Conservation (phyloP, 257 asterid genomes). For the Dorcoceras hygrometricum region DNA sequence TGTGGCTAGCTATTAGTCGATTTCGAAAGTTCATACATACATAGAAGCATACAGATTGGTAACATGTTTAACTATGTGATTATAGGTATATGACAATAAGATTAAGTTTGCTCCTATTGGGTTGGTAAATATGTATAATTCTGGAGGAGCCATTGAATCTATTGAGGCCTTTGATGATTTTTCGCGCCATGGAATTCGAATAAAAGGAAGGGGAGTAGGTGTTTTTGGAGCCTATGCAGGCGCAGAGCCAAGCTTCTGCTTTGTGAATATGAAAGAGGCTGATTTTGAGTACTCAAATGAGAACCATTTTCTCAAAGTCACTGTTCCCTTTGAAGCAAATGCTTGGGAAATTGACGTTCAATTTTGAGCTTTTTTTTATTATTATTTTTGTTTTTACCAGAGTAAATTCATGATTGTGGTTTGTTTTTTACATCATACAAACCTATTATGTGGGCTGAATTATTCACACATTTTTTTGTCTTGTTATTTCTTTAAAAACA, state of each 20-base stretch:
- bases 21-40: background rate
- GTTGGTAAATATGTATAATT: conserved; percentile 55
- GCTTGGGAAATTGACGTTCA: conserved; percentile 47
- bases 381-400: too few species aligned
- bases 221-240: conserved; percentile 47
- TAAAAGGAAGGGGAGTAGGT: conserved; percentile 51
- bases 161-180: conserved; percentile 29
- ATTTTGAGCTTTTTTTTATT: conserved; percentile 28
- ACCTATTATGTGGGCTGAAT: too few species aligned
- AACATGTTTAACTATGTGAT: conserved; percentile 11
- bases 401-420: too few species aligned
- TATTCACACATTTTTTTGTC: too few species aligned
- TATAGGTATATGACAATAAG: conserved; percentile 36
- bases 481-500: too few species aligned
- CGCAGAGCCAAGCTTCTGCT: conserved; percentile 40
- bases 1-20: background rate
- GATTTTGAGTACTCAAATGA: conserved; percentile 31
- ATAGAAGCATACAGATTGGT: background rate
- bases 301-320: conserved; percentile 34
- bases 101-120: conserved; percentile 49
- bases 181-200: conserved; percentile 22
- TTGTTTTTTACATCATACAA: too few species aligned
- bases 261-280: conserved; percentile 32
- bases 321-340: conserved; percentile 36
- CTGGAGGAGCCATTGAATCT: conserved; percentile 48